Percentiles rank a stretch among this genome's conserved stretches.
phyloP scores from a whole-genome alignment of 768 basidiomycete species.

The Chalciporus chontae region DNA sequence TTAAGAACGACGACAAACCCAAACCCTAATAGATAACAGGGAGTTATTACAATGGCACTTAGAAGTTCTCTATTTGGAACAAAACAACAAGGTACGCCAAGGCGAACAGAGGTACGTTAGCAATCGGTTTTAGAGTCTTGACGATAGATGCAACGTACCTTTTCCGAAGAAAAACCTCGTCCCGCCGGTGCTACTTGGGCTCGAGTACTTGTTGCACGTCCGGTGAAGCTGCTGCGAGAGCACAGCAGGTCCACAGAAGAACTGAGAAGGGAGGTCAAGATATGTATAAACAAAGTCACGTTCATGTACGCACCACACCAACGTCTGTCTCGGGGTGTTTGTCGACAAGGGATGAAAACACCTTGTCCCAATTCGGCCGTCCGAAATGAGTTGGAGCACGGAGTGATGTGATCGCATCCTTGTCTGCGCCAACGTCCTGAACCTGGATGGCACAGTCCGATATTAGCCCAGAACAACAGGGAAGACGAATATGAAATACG shows the following conservation, averaged over 20 bases:
- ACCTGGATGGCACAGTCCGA: slow-evolving; percentile 37
- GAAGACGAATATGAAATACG: slow-evolving; percentile 18
- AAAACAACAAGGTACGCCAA: background rate
- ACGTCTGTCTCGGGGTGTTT: slow-evolving; percentile 88
- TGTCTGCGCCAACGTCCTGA: slow-evolving; percentile 90
- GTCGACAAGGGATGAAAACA: slow-evolving; percentile 68
- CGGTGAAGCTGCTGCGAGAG: slow-evolving; percentile 70
- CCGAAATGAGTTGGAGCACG: slow-evolving; percentile 93
- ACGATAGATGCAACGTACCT: slow-evolving; percentile 42
- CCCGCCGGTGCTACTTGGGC: slow-evolving; percentile 54
- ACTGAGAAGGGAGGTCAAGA: slow-evolving; percentile 30
- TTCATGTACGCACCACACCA: slow-evolving; percentile 57
- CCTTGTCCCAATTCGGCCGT: slow-evolving; percentile 80
- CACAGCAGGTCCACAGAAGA: slow-evolving; percentile 83
- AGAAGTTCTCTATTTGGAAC: slow-evolving; percentile 22
- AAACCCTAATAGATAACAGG: background rate
- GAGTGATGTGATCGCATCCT: slow-evolving; percentile 85
- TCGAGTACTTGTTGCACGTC: slow-evolving; percentile 84
- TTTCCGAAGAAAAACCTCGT: slow-evolving; percentile 91
- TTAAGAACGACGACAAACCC: background rate
- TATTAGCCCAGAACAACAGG: background rate
- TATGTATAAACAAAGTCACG: background rate
- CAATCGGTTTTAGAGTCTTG: background rate
- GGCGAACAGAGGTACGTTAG: slow-evolving; percentile 5
- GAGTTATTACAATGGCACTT: background rate